Evolutionary conservation across 2,329 filamentous ascomycete genomes (phyloP).

Genomic region (Aspergillus spinulosporus): DNA sequence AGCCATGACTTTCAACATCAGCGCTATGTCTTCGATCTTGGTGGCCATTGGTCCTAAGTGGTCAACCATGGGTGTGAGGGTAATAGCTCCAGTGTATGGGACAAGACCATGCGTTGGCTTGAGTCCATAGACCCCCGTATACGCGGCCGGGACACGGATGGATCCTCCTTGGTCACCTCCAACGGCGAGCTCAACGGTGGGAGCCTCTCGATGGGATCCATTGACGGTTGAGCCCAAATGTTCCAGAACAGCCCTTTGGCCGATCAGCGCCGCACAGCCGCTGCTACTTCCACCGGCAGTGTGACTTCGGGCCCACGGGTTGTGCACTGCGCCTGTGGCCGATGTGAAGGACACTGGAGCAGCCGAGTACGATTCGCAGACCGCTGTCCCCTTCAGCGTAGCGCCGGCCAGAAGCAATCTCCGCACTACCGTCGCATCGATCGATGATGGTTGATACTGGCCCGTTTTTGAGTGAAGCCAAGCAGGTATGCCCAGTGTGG

Average conservation of each 20-base stretch:
- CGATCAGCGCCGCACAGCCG: conserved; percentile 1
- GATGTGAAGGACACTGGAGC: conserved; percentile 40
- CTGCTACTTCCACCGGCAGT: conserved; percentile 43
- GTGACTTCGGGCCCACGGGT: conserved; percentile 34
- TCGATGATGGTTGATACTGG: conserved; percentile 27
- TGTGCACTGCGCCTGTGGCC: conserved; percentile 40
- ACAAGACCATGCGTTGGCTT: conserved; percentile 54
- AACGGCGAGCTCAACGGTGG: conserved; percentile 26
- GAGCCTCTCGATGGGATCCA: background rate
- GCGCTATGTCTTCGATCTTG: conserved; percentile 45
- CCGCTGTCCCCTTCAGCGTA: conserved; percentile 37
- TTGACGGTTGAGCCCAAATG: background rate
- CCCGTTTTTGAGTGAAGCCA: conserved; percentile 26
- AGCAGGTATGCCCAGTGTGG: conserved; percentile 36
- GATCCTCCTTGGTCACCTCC: conserved; percentile 45
- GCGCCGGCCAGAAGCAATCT: conserved; percentile 38
- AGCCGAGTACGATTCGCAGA: conserved; percentile 43
- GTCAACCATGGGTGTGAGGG: conserved; percentile 48
- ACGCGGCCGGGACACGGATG: conserved; percentile 42
- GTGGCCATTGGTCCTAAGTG: conserved; percentile 50
- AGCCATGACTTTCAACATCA: conserved; percentile 48
- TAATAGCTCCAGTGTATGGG: conserved; percentile 53
- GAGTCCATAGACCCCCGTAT: conserved; percentile 46
- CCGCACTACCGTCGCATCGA: conserved; percentile 40
- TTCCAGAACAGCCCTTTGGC: background rate